Conservation (phyloP, 257 asterid genomes). For the Marsdenia floribunda region DNA sequence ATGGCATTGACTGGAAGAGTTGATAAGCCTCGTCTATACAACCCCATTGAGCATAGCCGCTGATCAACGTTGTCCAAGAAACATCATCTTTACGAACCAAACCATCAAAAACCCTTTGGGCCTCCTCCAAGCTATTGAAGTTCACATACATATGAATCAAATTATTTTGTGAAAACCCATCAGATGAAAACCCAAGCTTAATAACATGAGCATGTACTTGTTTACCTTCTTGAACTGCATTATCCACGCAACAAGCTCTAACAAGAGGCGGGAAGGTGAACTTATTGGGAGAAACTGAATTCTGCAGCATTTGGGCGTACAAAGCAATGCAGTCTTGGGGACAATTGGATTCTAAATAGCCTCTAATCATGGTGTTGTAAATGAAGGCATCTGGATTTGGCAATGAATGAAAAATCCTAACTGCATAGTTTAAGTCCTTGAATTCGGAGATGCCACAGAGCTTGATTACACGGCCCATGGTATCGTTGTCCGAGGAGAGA, state of each 20-base stretch:
- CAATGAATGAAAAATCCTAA: conserved; percentile 51
- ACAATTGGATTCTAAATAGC: conserved; percentile 29
- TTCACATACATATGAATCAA: conserved; percentile 72
- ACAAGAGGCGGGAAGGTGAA: conserved; percentile 63
- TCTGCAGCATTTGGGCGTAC: conserved; percentile 45
- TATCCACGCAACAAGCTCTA: conserved; percentile 51
- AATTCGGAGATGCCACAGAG: conserved; percentile 42
- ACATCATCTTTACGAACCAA: conserved; percentile 50
- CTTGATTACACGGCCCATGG: conserved; percentile 58
- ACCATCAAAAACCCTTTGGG: conserved; percentile 50
- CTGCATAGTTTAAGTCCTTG: conserved; percentile 54
- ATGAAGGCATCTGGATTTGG: conserved; percentile 62
- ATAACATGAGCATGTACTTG: conserved; percentile 67
- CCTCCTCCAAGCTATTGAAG: conserved; percentile 50
- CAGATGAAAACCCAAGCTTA: conserved; percentile 51
- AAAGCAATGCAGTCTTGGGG: conserved; percentile 32
- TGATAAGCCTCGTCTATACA: conserved; percentile 44
- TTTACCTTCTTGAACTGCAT: conserved; percentile 40
- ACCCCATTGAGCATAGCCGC: conserved; percentile 58
- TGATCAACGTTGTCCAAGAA: conserved; percentile 86
- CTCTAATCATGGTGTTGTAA: conserved; percentile 59
- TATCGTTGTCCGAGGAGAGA: conserved; percentile 50
- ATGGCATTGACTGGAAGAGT: conserved; percentile 50
- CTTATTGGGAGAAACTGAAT: conserved; percentile 42
- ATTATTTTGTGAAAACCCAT: conserved; percentile 67